These are phyloP conservation scores for Cutaneotrichosporon cutaneum DNA, from an alignment of 1,284 basidiomycete species.

Conservation along the genomic window DNA sequence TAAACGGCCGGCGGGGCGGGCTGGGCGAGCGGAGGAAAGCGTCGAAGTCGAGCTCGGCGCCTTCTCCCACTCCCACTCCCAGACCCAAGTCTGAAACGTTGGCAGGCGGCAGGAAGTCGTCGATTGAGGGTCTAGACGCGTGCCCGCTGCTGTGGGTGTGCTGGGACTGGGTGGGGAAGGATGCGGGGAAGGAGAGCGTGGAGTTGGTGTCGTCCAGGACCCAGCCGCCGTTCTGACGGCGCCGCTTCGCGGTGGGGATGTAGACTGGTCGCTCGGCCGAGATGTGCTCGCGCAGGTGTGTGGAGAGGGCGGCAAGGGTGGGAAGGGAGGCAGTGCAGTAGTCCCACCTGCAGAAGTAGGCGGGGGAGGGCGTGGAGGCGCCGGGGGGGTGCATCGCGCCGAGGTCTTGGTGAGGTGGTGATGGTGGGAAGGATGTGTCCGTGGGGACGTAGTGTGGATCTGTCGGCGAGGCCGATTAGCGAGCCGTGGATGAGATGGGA, in stretches of 20 bases:
- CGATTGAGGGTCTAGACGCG: not conserved
- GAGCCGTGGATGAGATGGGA: not conserved
- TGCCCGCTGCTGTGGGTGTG: not conserved
- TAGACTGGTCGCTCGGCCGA: constrained; percentile 16
- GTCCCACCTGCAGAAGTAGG: constrained; percentile 24
- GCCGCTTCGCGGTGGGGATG: constrained; percentile 17
- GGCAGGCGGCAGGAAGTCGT: not conserved
- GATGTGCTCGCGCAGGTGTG: constrained; percentile 21
- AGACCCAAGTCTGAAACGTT: not conserved
- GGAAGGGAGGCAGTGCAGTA: constrained; percentile 16
- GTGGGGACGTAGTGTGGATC: not conserved
- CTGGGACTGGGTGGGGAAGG: not conserved
- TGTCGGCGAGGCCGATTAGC: not conserved
- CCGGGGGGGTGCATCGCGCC: not conserved
- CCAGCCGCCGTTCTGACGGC: constrained; percentile 19
- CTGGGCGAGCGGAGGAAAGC: constrained; percentile 24
- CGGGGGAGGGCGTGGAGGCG: not conserved
- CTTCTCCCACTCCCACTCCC: not conserved
- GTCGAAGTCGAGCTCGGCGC: constrained; percentile 13
- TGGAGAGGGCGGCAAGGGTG: constrained; percentile 7
- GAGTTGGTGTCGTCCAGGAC: constrained; percentile 13
- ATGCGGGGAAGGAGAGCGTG: not conserved
- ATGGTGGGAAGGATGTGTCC: not conserved
- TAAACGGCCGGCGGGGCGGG: not conserved
- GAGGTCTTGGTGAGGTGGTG: not conserved